A percentile compares a stretch with the other conserved stretches of the same genome.
Evolutionary conservation across 1,139 yeast species (phyloP).

Genomic region (Candida freyschussii): DNA sequence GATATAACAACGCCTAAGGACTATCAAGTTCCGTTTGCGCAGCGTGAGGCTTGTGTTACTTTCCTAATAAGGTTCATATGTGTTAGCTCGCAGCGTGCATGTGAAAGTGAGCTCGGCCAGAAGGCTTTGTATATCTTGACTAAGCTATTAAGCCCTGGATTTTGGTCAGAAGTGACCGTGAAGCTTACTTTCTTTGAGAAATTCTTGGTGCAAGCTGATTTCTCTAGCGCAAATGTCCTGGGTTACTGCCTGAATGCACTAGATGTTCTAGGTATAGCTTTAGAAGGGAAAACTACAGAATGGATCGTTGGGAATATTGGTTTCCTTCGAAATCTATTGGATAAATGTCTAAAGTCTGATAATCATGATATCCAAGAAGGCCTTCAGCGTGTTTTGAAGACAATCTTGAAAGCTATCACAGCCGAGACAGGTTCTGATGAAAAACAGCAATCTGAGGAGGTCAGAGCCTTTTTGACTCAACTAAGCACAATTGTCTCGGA

Average conservation of each 20-base stretch:
- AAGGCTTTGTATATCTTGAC: slow-evolving; percentile 74
- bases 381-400: slow-evolving; percentile 65
- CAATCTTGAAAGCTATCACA: slow-evolving; percentile 61
- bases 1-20: slow-evolving; percentile 27
- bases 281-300: slow-evolving; percentile 66
- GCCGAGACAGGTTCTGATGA: slow-evolving; percentile 40
- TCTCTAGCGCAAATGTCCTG: slow-evolving; percentile 50
- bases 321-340: slow-evolving; percentile 67
- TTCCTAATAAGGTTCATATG: slow-evolving; percentile 86
- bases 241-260: slow-evolving; percentile 86
- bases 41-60: slow-evolving; percentile 89
- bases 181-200: slow-evolving; percentile 84
- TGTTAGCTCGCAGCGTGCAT: slow-evolving; percentile 77
- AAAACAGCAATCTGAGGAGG: slow-evolving; percentile 54
- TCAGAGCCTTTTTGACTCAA: slow-evolving; percentile 55
- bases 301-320: slow-evolving; percentile 75
- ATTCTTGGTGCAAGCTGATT: slow-evolving; percentile 72
- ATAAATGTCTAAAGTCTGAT: slow-evolving; percentile 77
- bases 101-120: slow-evolving; percentile 79
- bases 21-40: slow-evolving; percentile 68
- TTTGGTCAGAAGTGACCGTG: slow-evolving; percentile 86
- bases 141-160: slow-evolving; percentile 62
- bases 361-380: slow-evolving; percentile 82
- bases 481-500: slow-evolving; percentile 72
- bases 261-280: slow-evolving; percentile 82